Evolutionary conservation across 2,329 filamentous ascomycete species (phyloP).

Genomic region (Penicillium palitans): DNA sequence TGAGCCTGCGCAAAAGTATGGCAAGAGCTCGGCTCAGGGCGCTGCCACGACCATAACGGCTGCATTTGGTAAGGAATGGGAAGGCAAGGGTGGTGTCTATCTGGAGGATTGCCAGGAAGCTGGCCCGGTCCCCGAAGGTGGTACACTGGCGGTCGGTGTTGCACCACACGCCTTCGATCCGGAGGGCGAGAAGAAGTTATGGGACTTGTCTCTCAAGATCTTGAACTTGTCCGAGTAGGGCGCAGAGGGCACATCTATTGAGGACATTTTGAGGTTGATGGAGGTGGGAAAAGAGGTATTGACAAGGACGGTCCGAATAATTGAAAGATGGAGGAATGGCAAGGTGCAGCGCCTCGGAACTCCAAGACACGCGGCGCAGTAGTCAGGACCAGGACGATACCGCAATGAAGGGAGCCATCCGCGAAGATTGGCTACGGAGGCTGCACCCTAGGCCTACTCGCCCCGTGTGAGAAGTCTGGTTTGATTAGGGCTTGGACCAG

Average conservation of each 20-base stretch:
- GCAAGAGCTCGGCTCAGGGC: background rate
- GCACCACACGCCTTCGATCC: background rate
- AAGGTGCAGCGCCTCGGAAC: background rate
- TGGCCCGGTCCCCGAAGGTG: background rate
- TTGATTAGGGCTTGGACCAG: background rate
- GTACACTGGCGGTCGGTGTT: background rate
- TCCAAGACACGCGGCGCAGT: background rate
- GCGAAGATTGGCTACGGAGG: background rate
- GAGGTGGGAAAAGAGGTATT: background rate
- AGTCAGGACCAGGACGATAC: background rate
- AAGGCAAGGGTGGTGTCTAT: background rate
- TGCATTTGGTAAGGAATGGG: background rate
- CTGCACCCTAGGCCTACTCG: background rate
- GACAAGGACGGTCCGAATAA: background rate
- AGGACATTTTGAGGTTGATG: background rate
- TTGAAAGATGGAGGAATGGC: background rate
- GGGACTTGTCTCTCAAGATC: background rate
- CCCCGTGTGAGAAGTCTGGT: background rate
- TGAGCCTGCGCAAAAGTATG: background rate
- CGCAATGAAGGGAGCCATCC: background rate
- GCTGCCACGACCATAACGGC: background rate
- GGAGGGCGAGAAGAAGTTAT: background rate
- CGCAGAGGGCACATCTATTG: background rate
- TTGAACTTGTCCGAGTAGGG: background rate
- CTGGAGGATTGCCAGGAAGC: background rate